Evolutionary conservation across 2,329 filamentous ascomycete species (phyloP).

Genomic region (Monosporascus sp.): DNA sequence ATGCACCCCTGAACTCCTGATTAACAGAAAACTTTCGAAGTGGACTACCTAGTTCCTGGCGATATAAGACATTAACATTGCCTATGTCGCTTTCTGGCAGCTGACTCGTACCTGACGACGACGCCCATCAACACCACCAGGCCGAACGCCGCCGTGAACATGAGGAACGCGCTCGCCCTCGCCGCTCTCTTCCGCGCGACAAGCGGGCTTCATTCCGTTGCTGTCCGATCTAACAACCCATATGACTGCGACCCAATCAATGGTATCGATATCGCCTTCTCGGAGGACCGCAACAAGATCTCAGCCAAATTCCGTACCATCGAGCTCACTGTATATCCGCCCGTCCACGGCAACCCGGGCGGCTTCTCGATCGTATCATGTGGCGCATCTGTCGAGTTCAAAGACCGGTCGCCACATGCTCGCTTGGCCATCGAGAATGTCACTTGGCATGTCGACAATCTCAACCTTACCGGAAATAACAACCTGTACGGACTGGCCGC

Average conservation of each 20-base stretch:
- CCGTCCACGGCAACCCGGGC: constrained; percentile 9
- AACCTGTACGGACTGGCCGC: constrained; percentile 5
- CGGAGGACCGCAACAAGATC: constrained; percentile 6
- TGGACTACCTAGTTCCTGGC: too few species aligned
- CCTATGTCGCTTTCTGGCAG: too few species aligned
- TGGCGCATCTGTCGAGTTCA: constrained; percentile 12
- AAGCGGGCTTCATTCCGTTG: constrained; percentile 6
- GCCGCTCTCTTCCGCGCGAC: background rate
- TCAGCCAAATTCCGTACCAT: constrained; percentile 10
- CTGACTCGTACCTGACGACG: too few species aligned
- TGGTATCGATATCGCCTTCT: constrained; percentile 12
- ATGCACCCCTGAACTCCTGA: too few species aligned
- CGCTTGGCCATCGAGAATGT: constrained; percentile 13
- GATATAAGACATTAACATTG: too few species aligned
- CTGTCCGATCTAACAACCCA: constrained; percentile 5
- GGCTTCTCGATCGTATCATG: constrained; percentile 9
- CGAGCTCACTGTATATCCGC: constrained; percentile 1
- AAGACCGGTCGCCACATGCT: constrained; percentile 5
- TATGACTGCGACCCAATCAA: constrained; percentile 11
- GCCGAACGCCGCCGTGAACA: background rate
- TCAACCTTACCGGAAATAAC: constrained; percentile 7
- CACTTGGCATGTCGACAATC: constrained; percentile 6
- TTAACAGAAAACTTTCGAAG: too few species aligned
- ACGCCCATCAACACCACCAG: too few species aligned
- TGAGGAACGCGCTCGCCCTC: background rate